These are phyloP conservation scores for Suillus plorans DNA, from an alignment of 768 basidiomycete species.

Conservation along the genomic window DNA sequence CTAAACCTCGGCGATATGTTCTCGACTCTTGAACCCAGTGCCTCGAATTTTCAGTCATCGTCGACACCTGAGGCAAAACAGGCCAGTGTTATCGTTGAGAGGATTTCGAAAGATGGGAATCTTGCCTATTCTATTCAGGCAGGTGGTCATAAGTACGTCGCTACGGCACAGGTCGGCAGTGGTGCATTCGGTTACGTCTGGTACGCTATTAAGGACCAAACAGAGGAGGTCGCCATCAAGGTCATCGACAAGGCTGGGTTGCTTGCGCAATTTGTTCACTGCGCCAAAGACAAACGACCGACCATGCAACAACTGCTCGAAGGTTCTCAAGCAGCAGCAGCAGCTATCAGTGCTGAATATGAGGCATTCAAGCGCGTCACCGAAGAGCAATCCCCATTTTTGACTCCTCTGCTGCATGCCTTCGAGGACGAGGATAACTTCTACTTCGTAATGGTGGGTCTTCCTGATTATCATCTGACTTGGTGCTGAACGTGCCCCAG, in stretches of 20 bases:
- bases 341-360: not conserved
- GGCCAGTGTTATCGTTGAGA: not conserved
- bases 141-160: conserved; percentile 4
- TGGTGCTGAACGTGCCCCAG: not conserved
- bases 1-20: not conserved
- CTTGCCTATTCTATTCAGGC: conserved; percentile 1
- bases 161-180: conserved; percentile 7
- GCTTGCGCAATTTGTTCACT: conserved; percentile 1
- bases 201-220: conserved; percentile 7
- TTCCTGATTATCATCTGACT: not conserved
- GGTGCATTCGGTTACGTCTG: conserved; percentile 12
- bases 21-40: not conserved
- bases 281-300: not conserved
- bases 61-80: not conserved
- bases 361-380: conserved; percentile 4
- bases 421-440: conserved; percentile 13
- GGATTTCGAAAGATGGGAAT: not conserved
- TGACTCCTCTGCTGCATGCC: conserved; percentile 13
- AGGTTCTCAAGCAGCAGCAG: not conserved
- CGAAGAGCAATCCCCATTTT: conserved; percentile 9
- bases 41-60: not conserved
- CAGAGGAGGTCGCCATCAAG: conserved; percentile 14
- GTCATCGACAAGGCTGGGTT: conserved; percentile 8
- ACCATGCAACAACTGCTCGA: not conserved
- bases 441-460: conserved; percentile 16